phyloP scores from a whole-genome alignment of 495 filamentous ascomycete species.

The Staphylotrichum tortipilum region DNA sequence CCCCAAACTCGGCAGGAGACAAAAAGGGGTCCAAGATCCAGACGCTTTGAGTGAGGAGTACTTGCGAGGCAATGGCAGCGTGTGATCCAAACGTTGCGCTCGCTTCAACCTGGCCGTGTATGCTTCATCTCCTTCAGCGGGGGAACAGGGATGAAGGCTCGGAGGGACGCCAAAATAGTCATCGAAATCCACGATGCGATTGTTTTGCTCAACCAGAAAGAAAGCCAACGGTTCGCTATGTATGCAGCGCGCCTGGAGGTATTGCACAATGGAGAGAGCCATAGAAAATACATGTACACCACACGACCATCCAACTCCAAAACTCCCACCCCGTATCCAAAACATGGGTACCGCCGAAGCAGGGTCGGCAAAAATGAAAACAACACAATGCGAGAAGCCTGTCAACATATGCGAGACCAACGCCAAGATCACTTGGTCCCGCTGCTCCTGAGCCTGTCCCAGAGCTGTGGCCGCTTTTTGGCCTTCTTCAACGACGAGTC shows the following conservation, averaged over 20 bases:
- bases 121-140: background rate
- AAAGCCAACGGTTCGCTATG: background rate
- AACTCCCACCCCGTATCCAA: background rate
- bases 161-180: background rate
- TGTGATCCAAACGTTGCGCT: background rate
- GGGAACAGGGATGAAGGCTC: background rate
- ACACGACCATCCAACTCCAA: background rate
- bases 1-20: background rate
- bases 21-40: too few species aligned
- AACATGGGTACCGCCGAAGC: too few species aligned
- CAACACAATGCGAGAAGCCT: background rate
- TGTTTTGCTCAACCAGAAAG: background rate
- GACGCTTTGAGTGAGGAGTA: too few species aligned
- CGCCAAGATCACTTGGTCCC: conserved; percentile 8
- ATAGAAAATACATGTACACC: background rate
- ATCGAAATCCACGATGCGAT: background rate
- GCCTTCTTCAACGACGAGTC: conserved; percentile 3
- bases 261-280: background rate
- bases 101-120: background rate
- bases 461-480: conserved; percentile 13
- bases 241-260: background rate
- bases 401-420: background rate
- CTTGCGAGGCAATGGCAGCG: background rate
- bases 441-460: conserved; percentile 15
- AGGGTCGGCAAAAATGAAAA: background rate